Evolutionary conservation across 2,329 filamentous ascomycete genomes (phyloP), one percentile per base, ranked within the genome.

Genomic region (Fusarium goolgardi): DNA sequence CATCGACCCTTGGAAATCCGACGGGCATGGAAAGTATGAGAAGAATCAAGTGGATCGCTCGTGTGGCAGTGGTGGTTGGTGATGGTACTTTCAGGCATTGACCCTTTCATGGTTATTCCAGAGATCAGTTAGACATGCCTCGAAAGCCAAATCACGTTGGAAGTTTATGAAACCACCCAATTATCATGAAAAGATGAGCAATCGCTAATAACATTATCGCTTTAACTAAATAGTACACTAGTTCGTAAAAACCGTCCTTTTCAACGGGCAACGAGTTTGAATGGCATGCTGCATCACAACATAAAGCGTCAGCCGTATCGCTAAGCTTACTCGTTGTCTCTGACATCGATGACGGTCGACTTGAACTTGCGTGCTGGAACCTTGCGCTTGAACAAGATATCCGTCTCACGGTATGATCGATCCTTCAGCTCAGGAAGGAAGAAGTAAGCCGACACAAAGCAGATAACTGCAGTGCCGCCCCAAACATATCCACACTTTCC

Each of bases 401-500:
- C 86, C 65, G 87, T 86, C 80, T 89, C 87, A 56, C 86, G 85
- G 78, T 82, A 88, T 18, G 86, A 85, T 15, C 84, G 80, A 67
- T 78, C 72, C 79, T 86, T 86, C 79, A 87, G 85, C 80, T 88
- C 85, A 13, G 85, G 85, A 47, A 88, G 52, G 63, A 59, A 82
- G 64, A 84, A 76, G 73, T 70, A 87, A 6, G 86, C 80, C 59
- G 82, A 67, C 66, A 84, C 67, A 39, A 83, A 81, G 75, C 87
- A 90, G 69, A 87, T 8, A 29, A 88, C 78, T 25, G 79, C 88
- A 9, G 88, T 86, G 32, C 78, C 84, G 69, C 78, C 87, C 88
- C 84, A 88, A 73, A 88, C 80, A 76, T 86, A 89, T 58, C 85
- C 88, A 72, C 83, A 84, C 80, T 82, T 85, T 75, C 83, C 84